Evolutionary conservation across 768 basidiomycete species (phyloP).

Genomic region (Suillus hirtellus): DNA sequence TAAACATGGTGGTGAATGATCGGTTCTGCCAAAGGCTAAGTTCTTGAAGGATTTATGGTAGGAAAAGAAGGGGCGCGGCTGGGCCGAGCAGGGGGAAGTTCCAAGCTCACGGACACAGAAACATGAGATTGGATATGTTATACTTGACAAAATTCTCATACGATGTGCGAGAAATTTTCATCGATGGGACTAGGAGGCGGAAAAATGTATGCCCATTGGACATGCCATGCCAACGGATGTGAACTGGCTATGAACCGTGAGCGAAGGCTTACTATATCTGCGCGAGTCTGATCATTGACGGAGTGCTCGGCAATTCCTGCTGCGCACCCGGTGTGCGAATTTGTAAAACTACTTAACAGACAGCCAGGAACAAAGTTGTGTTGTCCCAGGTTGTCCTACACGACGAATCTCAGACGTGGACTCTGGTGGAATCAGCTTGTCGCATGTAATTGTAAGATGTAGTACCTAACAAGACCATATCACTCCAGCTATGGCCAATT

Average conservation of each 20-base stretch:
- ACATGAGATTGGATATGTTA: conserved; percentile 12
- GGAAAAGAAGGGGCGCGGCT: background rate
- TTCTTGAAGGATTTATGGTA: conserved; percentile 9
- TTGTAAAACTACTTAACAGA: background rate
- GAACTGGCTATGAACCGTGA: conserved; percentile 11
- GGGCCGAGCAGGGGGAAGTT: background rate
- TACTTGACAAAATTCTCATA: conserved; percentile 9
- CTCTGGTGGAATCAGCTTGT: background rate
- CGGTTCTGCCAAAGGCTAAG: background rate
- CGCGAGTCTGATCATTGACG: background rate
- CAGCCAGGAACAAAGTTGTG: background rate
- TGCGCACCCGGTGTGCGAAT: background rate
- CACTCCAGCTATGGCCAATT: background rate
- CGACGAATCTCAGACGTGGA: background rate
- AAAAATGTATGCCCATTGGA: background rate
- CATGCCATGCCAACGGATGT: conserved; percentile 13
- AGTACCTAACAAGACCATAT: background rate
- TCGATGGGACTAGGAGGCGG: background rate
- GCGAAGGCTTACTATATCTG: conserved; percentile 7
- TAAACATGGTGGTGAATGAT: conserved; percentile 9
- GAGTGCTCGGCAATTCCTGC: background rate
- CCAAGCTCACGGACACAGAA: conserved; percentile 13
- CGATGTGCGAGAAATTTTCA: conserved; percentile 13
- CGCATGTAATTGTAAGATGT: background rate
- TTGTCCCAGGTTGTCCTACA: background rate